Base-by-base conservation (phyloP, 352 stramenopile species). In the Globisporangium rhizosaccharum region DNA sequence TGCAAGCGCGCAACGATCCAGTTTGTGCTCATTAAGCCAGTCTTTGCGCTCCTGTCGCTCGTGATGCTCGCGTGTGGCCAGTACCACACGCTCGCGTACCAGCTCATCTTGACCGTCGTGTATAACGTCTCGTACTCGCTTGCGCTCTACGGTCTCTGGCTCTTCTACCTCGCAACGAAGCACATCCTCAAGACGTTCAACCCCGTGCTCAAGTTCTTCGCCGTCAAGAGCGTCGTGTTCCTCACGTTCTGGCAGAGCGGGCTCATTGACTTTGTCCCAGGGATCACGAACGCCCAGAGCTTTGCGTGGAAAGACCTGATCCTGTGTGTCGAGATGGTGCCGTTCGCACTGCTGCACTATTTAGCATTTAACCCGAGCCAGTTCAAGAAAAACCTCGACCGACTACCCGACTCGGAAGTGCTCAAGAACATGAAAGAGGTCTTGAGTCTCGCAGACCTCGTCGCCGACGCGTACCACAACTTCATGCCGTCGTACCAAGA, bases 71-170 rank as follows among this genome's bases (percentile, higher is more conserved):
- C 70, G 12, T 82, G 66, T 41, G 85, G 76, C 11, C 68, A 78
- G 71, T 96, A 96, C 71, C 70, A 94, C 62, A 82, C 82, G 28
- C 63, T 82, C 1, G 52, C 71, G 14, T 97, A 94, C 63, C 87
- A 96, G 65, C 73, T 93, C 30, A 71, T 93, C 12, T 66, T 92
- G 12, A 80, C 71, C 4, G 66, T 97, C 25, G 86, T 97, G 7
- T 97, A 97, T 82, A 97, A 97, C 63, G 67, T 87, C 18, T 92
- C 80, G 72, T 97, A 97, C 67, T 91, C 86, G 54, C 46, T 94
- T 26, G 89, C 91, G 44, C 72, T 97, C 28, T 97, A 97, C 68
- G 82, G 85, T 0, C 70, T 97, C 4, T 87, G 91, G 68, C 56
- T 97, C 39, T 97, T 97, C 67, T 97, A 96, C 75, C 57, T 94